Evolutionary conservation across 495 filamentous ascomycete species (phyloP), one percentile per base, ranked within the genome.

Genomic region (Aspergillus kassunensis): DNA sequence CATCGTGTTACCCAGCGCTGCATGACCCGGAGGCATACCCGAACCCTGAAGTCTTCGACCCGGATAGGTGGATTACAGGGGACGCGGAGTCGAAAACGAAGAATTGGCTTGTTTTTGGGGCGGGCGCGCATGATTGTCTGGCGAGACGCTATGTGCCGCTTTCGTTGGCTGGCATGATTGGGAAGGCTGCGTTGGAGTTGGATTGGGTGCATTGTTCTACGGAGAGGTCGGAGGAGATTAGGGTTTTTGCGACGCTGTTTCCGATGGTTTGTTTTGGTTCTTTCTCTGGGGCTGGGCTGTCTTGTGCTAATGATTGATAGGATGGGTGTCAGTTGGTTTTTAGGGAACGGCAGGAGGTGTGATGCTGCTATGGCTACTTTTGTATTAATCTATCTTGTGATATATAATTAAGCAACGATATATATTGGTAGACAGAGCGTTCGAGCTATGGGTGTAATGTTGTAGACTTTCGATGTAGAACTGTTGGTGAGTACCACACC

Each of bases 31-130:
- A 95, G 49, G 87, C 84, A 2, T 97, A 96, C 55, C 78, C 86
- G 16, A 80, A 89, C 50, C 91, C 92, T 1, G 87, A 97, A 60
- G 70, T 75, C 16, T 97, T 88, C 59, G 62, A 78, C 59, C 91
- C 91, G 1, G 91, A 97, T 49, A 81, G 91, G 39, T 97, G 91
- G 82, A 87, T 91, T 55, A 80, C 81, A 2, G 91, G 92, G 11
- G 88, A 90, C 58, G 92, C 92, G 3, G 92, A 96, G 67, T 85
- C 88, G 62, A 87, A 90, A 51, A 80, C 82, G 37, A 96, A 96
- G 81, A 97, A 97, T 68, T 97, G 85, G 79, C 80, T 97, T 20
- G 92, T 97, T 2, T 97, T 97, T 60, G 91, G 91, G 25, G 88
- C 89, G 0, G 91, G 91, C 0, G 80, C 91, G 36, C 91, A 97